phyloP scores from a whole-genome alignment of 352 stramenopile species.

The Pythium myriotylum region DNA sequence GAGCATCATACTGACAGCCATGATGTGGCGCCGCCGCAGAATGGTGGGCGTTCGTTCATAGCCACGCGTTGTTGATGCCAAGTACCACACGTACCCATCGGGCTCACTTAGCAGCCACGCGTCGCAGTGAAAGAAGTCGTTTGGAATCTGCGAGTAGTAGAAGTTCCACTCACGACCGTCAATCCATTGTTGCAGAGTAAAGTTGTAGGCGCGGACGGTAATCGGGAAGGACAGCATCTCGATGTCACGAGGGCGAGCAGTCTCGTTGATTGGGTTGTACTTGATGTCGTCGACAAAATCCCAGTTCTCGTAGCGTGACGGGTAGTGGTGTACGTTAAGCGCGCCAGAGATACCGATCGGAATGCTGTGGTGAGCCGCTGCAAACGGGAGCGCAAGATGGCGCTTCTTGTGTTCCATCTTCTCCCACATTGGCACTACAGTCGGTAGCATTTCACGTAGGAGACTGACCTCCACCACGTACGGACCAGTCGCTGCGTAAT shows the following conservation, averaged over 20 bases:
- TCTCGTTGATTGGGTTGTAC: slow-evolving; percentile 72
- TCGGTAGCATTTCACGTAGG: slow-evolving; percentile 53
- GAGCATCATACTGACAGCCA: slow-evolving; percentile 69
- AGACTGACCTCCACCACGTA: slow-evolving; percentile 67
- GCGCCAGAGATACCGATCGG: slow-evolving; percentile 67
- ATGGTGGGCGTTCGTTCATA: slow-evolving; percentile 82
- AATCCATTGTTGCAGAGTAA: slow-evolving; percentile 78
- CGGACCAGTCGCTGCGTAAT: slow-evolving; percentile 69
- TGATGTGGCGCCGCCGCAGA: slow-evolving; percentile 70
- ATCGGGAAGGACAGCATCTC: slow-evolving; percentile 75
- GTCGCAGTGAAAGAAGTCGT: slow-evolving; percentile 74
- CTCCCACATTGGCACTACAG: slow-evolving; percentile 47
- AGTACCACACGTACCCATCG: slow-evolving; percentile 56
- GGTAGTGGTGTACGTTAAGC: slow-evolving; percentile 79
- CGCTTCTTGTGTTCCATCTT: slow-evolving; percentile 55
- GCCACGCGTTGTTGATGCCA: slow-evolving; percentile 73
- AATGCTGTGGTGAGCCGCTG: slow-evolving; percentile 55
- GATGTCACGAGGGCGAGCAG: slow-evolving; percentile 32
- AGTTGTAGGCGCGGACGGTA: slow-evolving; percentile 70
- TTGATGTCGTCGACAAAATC: slow-evolving; percentile 84
- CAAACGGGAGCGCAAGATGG: slow-evolving; percentile 71
- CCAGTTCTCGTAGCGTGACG: slow-evolving; percentile 87
- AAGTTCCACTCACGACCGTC: slow-evolving; percentile 79
- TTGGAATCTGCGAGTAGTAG: slow-evolving; percentile 56
- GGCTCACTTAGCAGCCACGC: slow-evolving; percentile 71